These are phyloP conservation scores for Chytriomyces sp. DNA, from an alignment of 192 early-diverging fungal species.

Conservation along the genomic window DNA sequence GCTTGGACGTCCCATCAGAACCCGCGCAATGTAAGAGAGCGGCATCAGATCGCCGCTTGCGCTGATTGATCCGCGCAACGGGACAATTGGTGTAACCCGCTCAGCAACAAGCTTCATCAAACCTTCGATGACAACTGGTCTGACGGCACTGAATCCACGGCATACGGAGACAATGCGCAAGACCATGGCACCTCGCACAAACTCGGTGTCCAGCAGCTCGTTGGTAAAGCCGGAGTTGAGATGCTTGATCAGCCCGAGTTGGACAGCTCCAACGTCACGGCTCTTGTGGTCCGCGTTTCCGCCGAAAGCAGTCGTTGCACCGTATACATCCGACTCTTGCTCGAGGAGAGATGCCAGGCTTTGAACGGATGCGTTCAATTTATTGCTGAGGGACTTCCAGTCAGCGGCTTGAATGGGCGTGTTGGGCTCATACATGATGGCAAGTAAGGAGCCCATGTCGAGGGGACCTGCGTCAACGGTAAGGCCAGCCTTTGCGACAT, in stretches of 20 bases:
- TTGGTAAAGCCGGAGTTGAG: conserved; percentile 9
- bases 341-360: too few relatives aligned
- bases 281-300: conserved; percentile 10
- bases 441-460: too few relatives aligned
- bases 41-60: conserved; percentile 28
- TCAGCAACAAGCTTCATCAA: conserved; percentile 7
- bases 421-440: too few relatives aligned
- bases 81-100: not conserved
- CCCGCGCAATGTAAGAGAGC: conserved; percentile 1
- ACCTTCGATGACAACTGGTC: conserved; percentile 1
- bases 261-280: not conserved
- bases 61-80: conserved; percentile 8
- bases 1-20: not conserved
- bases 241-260: not conserved
- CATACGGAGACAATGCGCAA: conserved; percentile 20
- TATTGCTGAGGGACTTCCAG: too few relatives aligned
- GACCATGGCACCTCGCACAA: conserved; percentile 19
- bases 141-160: conserved; percentile 11
- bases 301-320: conserved; percentile 2
- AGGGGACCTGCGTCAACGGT: too few relatives aligned
- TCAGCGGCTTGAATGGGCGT: too few relatives aligned
- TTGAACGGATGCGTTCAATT: too few relatives aligned
- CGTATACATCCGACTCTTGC: not conserved
- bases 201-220: not conserved
- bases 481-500: too few relatives aligned